Percentiles rank a stretch among this genome's conserved stretches.
Evolutionary conservation across 2,329 filamentous ascomycete species (phyloP).

Genomic region (Hortaea werneckii): DNA sequence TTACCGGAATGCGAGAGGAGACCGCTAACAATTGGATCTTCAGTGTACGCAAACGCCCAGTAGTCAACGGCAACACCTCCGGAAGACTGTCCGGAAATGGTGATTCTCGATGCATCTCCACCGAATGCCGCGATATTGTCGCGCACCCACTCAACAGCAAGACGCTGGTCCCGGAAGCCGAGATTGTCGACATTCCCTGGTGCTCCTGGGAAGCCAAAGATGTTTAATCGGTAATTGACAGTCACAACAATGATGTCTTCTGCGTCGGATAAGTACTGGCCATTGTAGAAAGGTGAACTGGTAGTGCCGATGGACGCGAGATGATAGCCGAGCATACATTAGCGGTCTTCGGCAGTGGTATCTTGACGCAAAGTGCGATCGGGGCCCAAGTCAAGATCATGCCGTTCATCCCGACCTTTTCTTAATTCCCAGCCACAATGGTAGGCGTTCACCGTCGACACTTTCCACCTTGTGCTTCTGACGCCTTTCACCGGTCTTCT

Average conservation of each 20-base stretch:
- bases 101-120: constrained; percentile 27
- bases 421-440: no score
- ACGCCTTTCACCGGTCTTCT: no score
- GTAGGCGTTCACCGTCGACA: no score
- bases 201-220: constrained; percentile 34
- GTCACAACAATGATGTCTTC: constrained; percentile 32
- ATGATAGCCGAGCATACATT: no score
- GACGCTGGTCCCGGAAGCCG: constrained; percentile 45
- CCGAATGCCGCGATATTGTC: constrained; percentile 43
- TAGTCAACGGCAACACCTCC: constrained; percentile 20
- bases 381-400: no score
- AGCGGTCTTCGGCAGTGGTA: no score
- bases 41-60: constrained; percentile 24
- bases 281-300: constrained; percentile 8
- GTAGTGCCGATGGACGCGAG: no score
- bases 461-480: background rate
- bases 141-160: constrained; percentile 43
- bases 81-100: constrained; percentile 20
- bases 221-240: constrained; percentile 31
- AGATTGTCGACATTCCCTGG: constrained; percentile 32
- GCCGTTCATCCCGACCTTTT: no score
- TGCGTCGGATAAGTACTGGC: constrained; percentile 27
- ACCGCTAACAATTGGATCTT: constrained; percentile 29
- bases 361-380: no score
- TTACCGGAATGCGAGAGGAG: constrained; percentile 30